Base-by-base conservation (phyloP, 139 green algal species). In the Chlamydomonas urium region DNA sequence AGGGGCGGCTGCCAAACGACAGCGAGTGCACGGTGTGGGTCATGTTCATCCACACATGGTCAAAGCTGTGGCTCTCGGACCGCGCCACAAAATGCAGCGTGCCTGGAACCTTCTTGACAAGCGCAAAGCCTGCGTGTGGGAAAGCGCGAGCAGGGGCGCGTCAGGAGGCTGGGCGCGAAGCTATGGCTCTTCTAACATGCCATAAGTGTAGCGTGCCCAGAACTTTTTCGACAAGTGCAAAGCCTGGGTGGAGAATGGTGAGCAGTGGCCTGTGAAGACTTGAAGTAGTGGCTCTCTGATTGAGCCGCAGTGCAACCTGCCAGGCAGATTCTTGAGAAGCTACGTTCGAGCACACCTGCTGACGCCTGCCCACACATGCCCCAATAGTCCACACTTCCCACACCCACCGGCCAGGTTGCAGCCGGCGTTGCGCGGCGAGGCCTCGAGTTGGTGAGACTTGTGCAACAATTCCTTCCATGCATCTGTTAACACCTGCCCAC, bases 51-150 rank as follows among this genome's bases (percentile, higher is more conserved):
- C 79, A 83, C 2, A 75, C 28, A 74, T 93, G 86, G 81, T 97
- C 92, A 58, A 97, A 94, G 3, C 88, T 94, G 79, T 96, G 88
- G 28, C 87, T 88, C 37, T 91, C 81, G 32, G 82, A 83, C 58
- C 89, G 86, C 14, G 91, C 88, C 28, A 87, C 75, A 71, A 97
- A 93, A 82, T 94, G 90, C 45, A 97, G 72, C 10, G 90, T 94
- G 32, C 91, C 91, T 0, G 92, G 92, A 29, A 98, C 94, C 88
- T 98, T 98, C 82, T 98, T 98, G 38, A 97, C 94, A 47, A 98
- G 83, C 47, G 97, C 89, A 86, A 98, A 98, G 17, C 94, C 94
- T 76, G 90, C 74, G 69, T 26, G 24, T 28, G 53, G 21, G 53
- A n/a, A 45, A n/a, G n/a, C n/a, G n/a, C n/a, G n/a, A n/a, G n/a